A percentile compares a stretch with the other conserved stretches of the same genome.
These are phyloP conservation scores for Tarenaya hassleriana DNA, from an alignment of 345 rosid species.

Conservation along the genomic window DNA sequence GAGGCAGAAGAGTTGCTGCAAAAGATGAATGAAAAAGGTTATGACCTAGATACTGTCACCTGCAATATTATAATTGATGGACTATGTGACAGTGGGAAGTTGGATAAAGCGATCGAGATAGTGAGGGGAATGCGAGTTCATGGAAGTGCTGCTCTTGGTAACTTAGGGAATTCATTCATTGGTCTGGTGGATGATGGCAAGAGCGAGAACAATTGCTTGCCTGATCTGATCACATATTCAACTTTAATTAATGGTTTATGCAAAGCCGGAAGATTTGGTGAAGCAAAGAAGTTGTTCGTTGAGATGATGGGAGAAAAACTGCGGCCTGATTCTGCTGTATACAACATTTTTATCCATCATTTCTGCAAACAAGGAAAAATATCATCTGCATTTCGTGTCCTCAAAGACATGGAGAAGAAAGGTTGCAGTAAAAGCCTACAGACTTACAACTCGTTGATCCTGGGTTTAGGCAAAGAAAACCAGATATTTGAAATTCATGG, in stretches of 20 bases:
- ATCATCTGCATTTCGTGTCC: conserved; percentile 90
- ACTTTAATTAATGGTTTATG: conserved; percentile 69
- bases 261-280: conserved; percentile 71
- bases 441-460: conserved; percentile 81
- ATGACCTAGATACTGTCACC: conserved; percentile 71
- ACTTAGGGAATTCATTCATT: conserved; percentile 66
- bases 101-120: conserved; percentile 87
- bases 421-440: conserved; percentile 73
- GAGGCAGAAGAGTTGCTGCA: conserved; percentile 85
- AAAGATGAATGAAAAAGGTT: conserved; percentile 82
- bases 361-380: conserved; percentile 85
- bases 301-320: conserved; percentile 76
- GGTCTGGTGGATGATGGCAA: conserved; percentile 61
- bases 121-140: conserved; percentile 69
- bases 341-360: conserved; percentile 62
- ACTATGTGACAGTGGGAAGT: conserved; percentile 63
- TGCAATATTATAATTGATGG: conserved; percentile 87
- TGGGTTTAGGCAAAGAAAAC: conserved; percentile 67
- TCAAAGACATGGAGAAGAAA: conserved; percentile 92
- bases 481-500: conserved; percentile 91
- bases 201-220: conserved; percentile 56
- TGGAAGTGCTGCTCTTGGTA: conserved; percentile 91
- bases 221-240: conserved; percentile 73
- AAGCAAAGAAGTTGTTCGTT: conserved; percentile 65
- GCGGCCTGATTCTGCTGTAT: conserved; percentile 68